These are phyloP conservation scores for Fragosphaeria purpurea DNA, from an alignment of 2,329 filamentous ascomycete species.

Conservation along the genomic window DNA sequence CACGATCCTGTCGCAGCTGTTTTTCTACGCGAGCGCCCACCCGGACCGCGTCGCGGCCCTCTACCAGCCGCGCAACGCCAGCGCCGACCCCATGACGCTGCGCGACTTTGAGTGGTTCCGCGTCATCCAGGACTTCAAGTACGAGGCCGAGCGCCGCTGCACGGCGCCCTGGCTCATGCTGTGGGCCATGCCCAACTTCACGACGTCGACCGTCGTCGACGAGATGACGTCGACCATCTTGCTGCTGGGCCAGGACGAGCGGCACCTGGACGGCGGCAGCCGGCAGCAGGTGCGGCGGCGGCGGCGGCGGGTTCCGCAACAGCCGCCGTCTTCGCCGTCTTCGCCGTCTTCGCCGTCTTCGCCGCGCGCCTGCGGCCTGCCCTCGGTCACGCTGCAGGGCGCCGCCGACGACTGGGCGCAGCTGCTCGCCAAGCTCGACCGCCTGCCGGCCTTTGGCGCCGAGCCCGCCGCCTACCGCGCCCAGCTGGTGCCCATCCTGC, in stretches of 20 bases:
- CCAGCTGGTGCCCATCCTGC: conserved; percentile 34
- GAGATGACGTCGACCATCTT: conserved; percentile 30
- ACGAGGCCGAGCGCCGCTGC: conserved; percentile 29
- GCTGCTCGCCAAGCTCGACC: conserved; percentile 31
- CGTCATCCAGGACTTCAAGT: conserved; percentile 23
- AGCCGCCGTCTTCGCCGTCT: background rate
- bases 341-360: conserved; percentile 10
- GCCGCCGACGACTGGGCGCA: conserved; percentile 27
- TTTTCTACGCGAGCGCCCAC: conserved; percentile 38
- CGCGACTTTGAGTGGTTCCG: conserved; percentile 15
- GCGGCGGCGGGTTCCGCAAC: no score
- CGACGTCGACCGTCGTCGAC: conserved; percentile 29
- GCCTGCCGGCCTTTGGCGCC: conserved; percentile 31
- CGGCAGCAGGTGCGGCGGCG: no score
- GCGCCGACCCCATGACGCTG: conserved; percentile 29
- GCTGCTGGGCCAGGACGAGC: conserved; percentile 34
- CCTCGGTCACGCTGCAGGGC: conserved; percentile 31
- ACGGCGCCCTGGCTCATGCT: conserved; percentile 29
- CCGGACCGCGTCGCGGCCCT: conserved; percentile 33
- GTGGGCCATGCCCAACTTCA: conserved; percentile 35
- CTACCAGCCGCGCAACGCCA: conserved; percentile 31
- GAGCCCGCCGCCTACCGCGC: conserved; percentile 29
- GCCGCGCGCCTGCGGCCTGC: conserved; percentile 31
- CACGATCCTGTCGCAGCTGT: conserved; percentile 41
- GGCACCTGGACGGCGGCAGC: conserved; percentile 18